Percentiles rank a stretch among this genome's conserved stretches.
Evolutionary conservation across 1,284 basidiomycete genomes (phyloP).

Genomic region (Leccinum subspadiceum): DNA sequence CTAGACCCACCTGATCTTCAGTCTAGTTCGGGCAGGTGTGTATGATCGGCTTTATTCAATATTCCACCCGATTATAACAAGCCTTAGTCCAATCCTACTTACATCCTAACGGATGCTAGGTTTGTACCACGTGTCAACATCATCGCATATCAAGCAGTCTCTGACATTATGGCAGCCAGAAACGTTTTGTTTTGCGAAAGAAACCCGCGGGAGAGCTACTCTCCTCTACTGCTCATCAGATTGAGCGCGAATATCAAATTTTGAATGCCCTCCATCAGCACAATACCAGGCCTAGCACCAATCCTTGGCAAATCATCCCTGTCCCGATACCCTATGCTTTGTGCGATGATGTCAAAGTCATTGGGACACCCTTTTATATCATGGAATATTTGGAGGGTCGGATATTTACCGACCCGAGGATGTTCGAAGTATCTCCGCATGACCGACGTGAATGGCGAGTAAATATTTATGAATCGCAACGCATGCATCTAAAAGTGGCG

Average conservation of each 20-base stretch:
- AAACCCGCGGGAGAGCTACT: conserved; percentile 90
- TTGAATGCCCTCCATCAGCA: conserved; percentile 73
- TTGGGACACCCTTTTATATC: conserved; percentile 92
- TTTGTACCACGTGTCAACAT: conserved; percentile 30
- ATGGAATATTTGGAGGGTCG: conserved; percentile 94
- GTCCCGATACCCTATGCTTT: conserved; percentile 84
- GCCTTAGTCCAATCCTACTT: conserved; percentile 88
- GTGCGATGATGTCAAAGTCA: conserved; percentile 74
- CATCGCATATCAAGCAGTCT: not conserved
- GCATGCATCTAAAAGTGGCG: not conserved
- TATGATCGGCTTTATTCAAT: conserved; percentile 3
- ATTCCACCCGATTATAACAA: conserved; percentile 7
- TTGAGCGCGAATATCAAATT: conserved; percentile 89
- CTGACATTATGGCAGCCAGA: conserved; percentile 46
- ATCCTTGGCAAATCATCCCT: conserved; percentile 61
- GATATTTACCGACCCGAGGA: conserved; percentile 84
- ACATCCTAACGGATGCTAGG: conserved; percentile 80
- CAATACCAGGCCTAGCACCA: conserved; percentile 59
- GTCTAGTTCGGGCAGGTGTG: conserved; percentile 76
- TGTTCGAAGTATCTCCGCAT: conserved; percentile 64
- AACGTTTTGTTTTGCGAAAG: conserved; percentile 85
- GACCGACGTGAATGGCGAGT: conserved; percentile 71
- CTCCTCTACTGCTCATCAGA: conserved; percentile 88
- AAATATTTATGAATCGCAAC: not conserved
- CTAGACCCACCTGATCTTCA: conserved; percentile 7